Percentiles rank a stretch among this genome's conserved stretches.
Evolutionary conservation across 148 eudicot species (phyloP).

Genomic region (Silene uniflora): DNA sequence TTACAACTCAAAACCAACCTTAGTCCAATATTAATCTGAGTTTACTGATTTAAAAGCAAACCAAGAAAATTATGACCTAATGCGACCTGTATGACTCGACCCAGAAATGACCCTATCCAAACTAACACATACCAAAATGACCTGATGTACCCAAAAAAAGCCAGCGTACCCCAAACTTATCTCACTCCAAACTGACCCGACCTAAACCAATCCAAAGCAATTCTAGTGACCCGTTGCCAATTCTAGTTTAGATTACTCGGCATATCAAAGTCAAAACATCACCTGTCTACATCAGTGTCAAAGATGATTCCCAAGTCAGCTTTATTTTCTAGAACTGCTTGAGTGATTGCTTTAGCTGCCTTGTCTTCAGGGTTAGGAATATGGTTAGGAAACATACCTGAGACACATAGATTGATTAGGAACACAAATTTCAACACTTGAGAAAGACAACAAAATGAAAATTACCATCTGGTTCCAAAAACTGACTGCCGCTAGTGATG

Average conservation of each 20-base stretch:
- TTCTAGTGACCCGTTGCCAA: neutral
- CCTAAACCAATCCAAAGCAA: neutral
- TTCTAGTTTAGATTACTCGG: constrained; percentile 4
- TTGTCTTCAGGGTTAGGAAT: constrained; percentile 99
- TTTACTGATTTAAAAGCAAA: neutral
- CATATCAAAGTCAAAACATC: constrained; percentile 9
- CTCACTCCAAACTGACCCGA: neutral
- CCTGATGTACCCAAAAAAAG: neutral
- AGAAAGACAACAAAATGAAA: constrained; percentile 11
- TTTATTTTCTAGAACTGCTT: constrained; percentile 74
- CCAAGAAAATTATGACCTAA: too few relatives aligned
- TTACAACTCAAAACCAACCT: neutral
- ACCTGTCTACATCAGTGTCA: constrained; percentile 99
- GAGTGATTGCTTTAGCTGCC: constrained; percentile 81
- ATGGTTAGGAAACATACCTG: constrained; percentile 98
- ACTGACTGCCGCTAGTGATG: constrained; percentile 85
- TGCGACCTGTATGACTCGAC: neutral
- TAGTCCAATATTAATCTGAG: neutral
- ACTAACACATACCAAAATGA: neutral
- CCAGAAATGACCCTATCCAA: neutral
- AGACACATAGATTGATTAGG: constrained; percentile 14
- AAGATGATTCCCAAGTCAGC: constrained; percentile 98
- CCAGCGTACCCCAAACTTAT: too few relatives aligned
- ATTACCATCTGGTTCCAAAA: constrained; percentile 95
- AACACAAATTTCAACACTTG: neutral